phyloP scores from a whole-genome alignment of 2,329 filamentous ascomycete genomes.

The Drechslerella dactyloides region DNA sequence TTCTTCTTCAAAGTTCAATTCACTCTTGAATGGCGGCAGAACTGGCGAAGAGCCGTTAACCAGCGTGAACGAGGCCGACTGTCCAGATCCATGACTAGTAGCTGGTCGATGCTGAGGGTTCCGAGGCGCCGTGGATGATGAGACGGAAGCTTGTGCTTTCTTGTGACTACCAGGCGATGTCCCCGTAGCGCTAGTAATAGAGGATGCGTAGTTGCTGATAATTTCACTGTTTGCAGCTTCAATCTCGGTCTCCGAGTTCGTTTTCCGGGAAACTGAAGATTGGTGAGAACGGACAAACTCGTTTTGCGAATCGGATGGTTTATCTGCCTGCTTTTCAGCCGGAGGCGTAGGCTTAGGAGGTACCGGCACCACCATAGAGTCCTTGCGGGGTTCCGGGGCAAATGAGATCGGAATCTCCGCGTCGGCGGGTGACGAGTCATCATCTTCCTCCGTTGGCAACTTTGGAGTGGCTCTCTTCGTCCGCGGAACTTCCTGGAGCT shows the following conservation, averaged over 20 bases:
- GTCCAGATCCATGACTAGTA: constrained; percentile 51
- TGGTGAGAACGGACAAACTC: constrained; percentile 45
- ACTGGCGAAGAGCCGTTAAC: constrained; percentile 52
- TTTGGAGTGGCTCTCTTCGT: constrained; percentile 60
- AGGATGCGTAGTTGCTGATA: constrained; percentile 41
- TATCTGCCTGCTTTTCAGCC: constrained; percentile 15
- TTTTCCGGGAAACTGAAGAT: constrained; percentile 39
- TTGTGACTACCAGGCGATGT: constrained; percentile 45
- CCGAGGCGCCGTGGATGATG: constrained; percentile 26
- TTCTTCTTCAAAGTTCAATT: constrained; percentile 94
- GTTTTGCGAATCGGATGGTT: constrained; percentile 18
- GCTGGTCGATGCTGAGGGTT: constrained; percentile 57
- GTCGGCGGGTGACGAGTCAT: constrained; percentile 15
- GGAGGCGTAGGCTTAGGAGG: constrained; percentile 8
- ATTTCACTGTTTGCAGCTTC: constrained; percentile 36
- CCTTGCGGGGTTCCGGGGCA: constrained; percentile 40
- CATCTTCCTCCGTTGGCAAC: constrained; percentile 24
- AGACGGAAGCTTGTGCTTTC: constrained; percentile 35
- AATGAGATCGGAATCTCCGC: constrained; percentile 36
- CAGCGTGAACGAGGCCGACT: constrained; percentile 53
- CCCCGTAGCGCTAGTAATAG: constrained; percentile 41
- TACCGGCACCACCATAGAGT: constrained; percentile 26
- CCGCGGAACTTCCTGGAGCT: constrained; percentile 80
- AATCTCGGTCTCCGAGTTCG: constrained; percentile 48
- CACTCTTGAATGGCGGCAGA: constrained; percentile 65